Evolutionary conservation across 2,329 filamentous ascomycete species (phyloP).

Genomic region (Clonostachys rhizophaga): DNA sequence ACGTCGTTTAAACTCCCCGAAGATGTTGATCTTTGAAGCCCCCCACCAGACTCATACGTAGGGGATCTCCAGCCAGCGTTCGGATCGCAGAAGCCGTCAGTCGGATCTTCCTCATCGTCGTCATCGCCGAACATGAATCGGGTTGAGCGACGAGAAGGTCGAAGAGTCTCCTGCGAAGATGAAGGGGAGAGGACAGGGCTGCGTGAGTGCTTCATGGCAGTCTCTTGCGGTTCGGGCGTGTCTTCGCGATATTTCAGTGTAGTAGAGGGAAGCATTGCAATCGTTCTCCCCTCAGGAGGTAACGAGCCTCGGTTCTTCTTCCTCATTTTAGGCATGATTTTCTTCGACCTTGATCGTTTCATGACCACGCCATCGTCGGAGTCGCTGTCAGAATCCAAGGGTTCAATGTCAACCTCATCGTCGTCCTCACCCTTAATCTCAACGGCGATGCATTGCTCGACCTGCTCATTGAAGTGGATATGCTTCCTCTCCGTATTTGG

Average conservation of each 20-base stretch:
- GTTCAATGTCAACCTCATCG: constrained; percentile 57
- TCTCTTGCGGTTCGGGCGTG: constrained; percentile 61
- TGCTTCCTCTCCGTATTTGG: constrained; percentile 69
- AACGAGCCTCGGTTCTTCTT: constrained; percentile 25
- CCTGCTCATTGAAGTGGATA: constrained; percentile 95
- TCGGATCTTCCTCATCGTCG: constrained; percentile 50
- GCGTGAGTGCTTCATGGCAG: constrained; percentile 54
- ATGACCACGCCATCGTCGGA: constrained; percentile 83
- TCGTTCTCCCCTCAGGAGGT: constrained; percentile 72
- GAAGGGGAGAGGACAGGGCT: constrained; percentile 62
- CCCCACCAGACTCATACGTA: constrained; percentile 13
- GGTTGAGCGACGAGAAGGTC: constrained; percentile 62
- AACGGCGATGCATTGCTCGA: constrained; percentile 92
- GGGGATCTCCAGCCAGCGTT: constrained; percentile 24
- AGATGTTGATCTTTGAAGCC: constrained; percentile 43
- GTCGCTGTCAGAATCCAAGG: constrained; percentile 54
- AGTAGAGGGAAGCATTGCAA: constrained; percentile 82
- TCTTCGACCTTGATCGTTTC: constrained; percentile 58
- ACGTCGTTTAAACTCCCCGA: constrained; percentile 43
- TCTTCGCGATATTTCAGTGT: constrained; percentile 82
- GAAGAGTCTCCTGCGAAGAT: constrained; percentile 77
- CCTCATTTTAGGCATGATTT: constrained; percentile 48
- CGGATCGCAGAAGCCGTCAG: constrained; percentile 20
- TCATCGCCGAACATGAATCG: constrained; percentile 60
- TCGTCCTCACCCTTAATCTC: constrained; percentile 79